phyloP scores from a whole-genome alignment of 2,329 filamentous ascomycete species.

The Verticillium nonalfalfae region DNA sequence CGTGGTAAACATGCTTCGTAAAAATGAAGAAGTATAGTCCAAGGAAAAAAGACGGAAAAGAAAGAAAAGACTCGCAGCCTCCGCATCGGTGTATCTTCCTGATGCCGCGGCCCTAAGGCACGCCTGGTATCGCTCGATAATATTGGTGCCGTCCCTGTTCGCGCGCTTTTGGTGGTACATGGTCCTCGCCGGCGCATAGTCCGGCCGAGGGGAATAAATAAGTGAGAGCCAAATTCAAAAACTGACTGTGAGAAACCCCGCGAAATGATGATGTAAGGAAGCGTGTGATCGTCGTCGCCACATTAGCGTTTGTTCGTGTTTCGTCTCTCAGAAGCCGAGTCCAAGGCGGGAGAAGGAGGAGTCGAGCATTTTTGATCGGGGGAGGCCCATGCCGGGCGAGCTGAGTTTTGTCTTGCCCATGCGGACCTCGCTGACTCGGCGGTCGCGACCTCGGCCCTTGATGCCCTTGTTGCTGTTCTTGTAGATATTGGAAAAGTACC shows the following conservation, averaged over 20 bases:
- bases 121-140: background rate
- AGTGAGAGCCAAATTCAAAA: background rate
- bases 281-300: background rate
- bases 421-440: conserved; percentile 46
- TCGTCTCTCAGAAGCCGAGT: background rate
- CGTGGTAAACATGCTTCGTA: background rate
- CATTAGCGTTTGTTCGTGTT: background rate
- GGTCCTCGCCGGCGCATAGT: background rate
- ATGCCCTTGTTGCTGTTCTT: conserved; percentile 99
- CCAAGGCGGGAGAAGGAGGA: background rate
- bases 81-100: background rate
- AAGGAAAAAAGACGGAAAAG: background rate
- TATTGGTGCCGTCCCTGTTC: background rate
- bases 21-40: background rate
- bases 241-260: background rate
- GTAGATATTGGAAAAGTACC: conserved; percentile 83
- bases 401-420: conserved; percentile 10
- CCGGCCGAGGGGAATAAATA: background rate
- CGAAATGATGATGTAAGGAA: background rate
- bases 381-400: background rate
- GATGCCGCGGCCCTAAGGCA: background rate
- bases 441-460: conserved; percentile 86
- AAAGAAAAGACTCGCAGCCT: background rate
- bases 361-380: background rate
- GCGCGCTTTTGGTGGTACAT: background rate